Evolutionary conservation across 2,329 filamentous ascomycete genomes (phyloP).

Genomic region (Xylogone sp.): DNA sequence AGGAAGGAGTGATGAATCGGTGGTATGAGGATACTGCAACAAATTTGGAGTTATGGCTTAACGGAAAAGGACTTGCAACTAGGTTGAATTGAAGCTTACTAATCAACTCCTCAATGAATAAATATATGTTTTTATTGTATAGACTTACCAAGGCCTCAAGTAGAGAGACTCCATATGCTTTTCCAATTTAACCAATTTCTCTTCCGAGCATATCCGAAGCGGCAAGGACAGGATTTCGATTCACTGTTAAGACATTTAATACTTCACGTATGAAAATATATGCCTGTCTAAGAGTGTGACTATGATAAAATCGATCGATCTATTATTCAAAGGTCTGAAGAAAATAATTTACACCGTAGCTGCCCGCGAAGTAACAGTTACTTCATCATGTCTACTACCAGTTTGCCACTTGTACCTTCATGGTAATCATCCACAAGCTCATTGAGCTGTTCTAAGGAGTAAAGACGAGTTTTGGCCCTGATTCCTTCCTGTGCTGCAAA

Average conservation of each 20-base stretch:
- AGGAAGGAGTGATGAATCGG: slow-evolving; percentile 54
- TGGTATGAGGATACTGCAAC: slow-evolving; percentile 71
- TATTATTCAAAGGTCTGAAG: background rate
- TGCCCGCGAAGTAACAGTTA: background rate
- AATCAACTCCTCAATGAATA: no score
- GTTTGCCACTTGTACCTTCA: slow-evolving; percentile 39
- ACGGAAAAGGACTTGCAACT: slow-evolving; percentile 44
- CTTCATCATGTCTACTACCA: slow-evolving; percentile 34
- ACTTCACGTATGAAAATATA: no score
- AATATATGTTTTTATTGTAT: background rate
- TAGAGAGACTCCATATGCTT: no score
- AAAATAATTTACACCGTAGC: background rate
- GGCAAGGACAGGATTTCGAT: no score
- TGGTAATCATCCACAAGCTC: slow-evolving; percentile 40
- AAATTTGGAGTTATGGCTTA: slow-evolving; percentile 60
- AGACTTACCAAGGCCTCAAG: background rate
- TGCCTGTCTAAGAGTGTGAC: no score
- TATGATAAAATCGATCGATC: background rate
- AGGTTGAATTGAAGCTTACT: slow-evolving; percentile 8
- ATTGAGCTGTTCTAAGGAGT: slow-evolving; percentile 32
- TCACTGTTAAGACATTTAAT: no score
- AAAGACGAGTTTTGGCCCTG: slow-evolving; percentile 30
- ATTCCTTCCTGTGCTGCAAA: slow-evolving; percentile 33
- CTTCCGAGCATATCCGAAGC: no score
- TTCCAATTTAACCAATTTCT: no score